Evolutionary conservation across 1,284 basidiomycete genomes (phyloP).

Genomic region (Apiotrichum mycotoxinovorans): DNA sequence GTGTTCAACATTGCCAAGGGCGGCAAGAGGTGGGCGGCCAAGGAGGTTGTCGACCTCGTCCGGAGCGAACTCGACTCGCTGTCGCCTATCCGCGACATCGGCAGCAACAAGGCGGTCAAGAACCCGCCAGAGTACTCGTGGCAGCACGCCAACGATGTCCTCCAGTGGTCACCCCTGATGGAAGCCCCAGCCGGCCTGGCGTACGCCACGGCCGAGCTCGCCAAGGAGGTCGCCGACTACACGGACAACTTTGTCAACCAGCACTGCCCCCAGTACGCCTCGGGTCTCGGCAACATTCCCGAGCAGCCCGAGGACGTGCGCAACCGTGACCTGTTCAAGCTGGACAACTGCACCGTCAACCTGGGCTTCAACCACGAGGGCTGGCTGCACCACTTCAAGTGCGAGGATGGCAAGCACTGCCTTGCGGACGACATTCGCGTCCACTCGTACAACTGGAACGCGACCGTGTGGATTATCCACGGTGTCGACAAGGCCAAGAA

Average conservation of each 20-base stretch:
- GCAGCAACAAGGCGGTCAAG: constrained; percentile 16
- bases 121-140: constrained; percentile 18
- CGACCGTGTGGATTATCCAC: constrained; percentile 33
- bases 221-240: constrained; percentile 28
- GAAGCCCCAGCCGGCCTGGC: constrained; percentile 28
- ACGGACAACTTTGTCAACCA: constrained; percentile 27
- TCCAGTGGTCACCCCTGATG: constrained; percentile 32
- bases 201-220: constrained; percentile 23
- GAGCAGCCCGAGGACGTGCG: constrained; percentile 31
- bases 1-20: constrained; percentile 43
- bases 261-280: constrained; percentile 24
- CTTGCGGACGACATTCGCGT: constrained; percentile 32
- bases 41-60: constrained; percentile 39
- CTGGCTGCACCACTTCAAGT: constrained; percentile 44
- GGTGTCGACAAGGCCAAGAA: constrained; percentile 9
- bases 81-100: constrained; percentile 42
- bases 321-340: constrained; percentile 37
- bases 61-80: constrained; percentile 32
- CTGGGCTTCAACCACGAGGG: constrained; percentile 41
- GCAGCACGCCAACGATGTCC: constrained; percentile 12
- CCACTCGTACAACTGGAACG: constrained; percentile 40
- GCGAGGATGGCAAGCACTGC: constrained; percentile 39
- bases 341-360: constrained; percentile 45
- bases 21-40: constrained; percentile 30
- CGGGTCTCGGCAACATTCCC: background rate